Percentiles rank a stretch among this genome's conserved stretches.
Evolutionary conservation across 768 basidiomycete species (phyloP).

Genomic region (Mycena chlorophos): DNA sequence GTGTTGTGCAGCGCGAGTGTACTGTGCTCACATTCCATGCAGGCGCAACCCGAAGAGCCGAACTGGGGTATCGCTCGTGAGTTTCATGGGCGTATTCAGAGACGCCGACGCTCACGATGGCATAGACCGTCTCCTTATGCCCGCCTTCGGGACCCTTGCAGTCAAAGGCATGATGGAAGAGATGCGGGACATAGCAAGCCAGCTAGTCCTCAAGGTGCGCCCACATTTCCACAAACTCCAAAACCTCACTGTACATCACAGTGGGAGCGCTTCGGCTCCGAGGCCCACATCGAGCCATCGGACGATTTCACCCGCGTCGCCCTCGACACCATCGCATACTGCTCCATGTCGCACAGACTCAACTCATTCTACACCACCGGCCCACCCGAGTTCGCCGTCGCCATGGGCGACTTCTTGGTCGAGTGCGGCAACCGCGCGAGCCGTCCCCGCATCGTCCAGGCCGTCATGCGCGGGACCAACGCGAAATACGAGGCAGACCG

Average conservation of each 20-base stretch:
- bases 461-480: constrained; percentile 35
- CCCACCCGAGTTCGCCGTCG: constrained; percentile 39
- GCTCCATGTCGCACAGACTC: constrained; percentile 44
- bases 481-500: constrained; percentile 43
- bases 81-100: constrained; percentile 11
- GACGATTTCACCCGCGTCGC: constrained; percentile 51
- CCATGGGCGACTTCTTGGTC: constrained; percentile 43
- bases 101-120: neutral
- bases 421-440: constrained; percentile 38
- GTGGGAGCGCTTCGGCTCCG: constrained; percentile 39
- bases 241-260: neutral
- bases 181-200: constrained; percentile 46
- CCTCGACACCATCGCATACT: constrained; percentile 47
- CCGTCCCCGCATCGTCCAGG: constrained; percentile 36
- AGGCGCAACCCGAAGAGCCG: constrained; percentile 43
- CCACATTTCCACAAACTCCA: neutral
- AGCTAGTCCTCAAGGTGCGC: constrained; percentile 39
- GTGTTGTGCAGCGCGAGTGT: neutral
- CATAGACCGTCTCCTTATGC: constrained; percentile 34
- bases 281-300: constrained; percentile 40
- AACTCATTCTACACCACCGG: constrained; percentile 48
- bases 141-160: constrained; percentile 39
- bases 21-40: constrained; percentile 1
- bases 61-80: constrained; percentile 50
- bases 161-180: constrained; percentile 49